Base-by-base conservation (phyloP, 768 basidiomycete species). In the Mycena leptocephala region DNA sequence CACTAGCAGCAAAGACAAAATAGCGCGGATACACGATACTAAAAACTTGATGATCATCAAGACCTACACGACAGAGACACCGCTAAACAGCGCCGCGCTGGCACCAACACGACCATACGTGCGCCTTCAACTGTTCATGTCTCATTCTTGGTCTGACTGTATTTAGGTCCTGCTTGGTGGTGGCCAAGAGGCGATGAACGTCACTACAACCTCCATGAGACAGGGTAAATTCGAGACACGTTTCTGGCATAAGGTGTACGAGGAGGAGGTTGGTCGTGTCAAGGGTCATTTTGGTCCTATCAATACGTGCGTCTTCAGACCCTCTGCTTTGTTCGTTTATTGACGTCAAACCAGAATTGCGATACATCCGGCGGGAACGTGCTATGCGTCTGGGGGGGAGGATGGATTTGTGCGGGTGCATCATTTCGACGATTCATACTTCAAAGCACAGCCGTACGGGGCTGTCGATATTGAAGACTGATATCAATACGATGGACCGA, bases 141-240 rank as follows among this genome's bases (percentile, higher is more conserved):
- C 9, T 32, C 48, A 7, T 26, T 18, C n/a, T 24, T 65, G 39
- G 26, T 41, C 48, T 18, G 53, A 58, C 63, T 56, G 24, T 51
- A 37, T 61, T 10, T 70, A 97, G 95, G 90, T 97, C 53, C 91
- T 99, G 37, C 89, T 98, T 28, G 98, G 98, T 55, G 98, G 98
- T 84, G 98, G 98, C 53, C 98, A 99, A 85, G 98, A 98, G 83
- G 98, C 98, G 5, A 98, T 97, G 96, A 93, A 88, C 81, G 98
- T 99, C 64, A 99, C 98, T 18, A 99, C 97, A 10, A 99, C 98
- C 0, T 97, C 96, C 2, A 81, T 93, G 28, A 93, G 98, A 65
- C 96, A 98, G 84, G 98, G 98, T 26, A 98, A 99, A 85, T 99
- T 99, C 84, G 98, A 99, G 87, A 96, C 97, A 14, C 91, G 97